A percentile compares a stretch with the other conserved stretches of the same genome.
These are phyloP conservation scores for Pyronema omphalodes DNA, from an alignment of 495 filamentous ascomycete genomes.

Conservation along the genomic window DNA sequence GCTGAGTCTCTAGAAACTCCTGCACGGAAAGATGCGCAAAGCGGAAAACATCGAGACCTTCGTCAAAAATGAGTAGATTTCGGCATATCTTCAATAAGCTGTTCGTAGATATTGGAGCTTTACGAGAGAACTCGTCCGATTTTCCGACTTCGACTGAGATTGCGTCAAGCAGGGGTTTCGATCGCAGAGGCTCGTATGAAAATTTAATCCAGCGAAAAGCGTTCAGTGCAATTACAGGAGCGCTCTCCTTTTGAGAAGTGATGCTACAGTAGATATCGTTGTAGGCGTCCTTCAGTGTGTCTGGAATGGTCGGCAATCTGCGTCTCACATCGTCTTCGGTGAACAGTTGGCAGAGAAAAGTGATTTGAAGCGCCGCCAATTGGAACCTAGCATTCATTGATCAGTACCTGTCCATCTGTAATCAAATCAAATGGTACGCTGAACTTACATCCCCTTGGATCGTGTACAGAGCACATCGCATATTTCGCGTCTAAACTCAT, in stretches of 20 bases:
- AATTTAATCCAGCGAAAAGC: not conserved
- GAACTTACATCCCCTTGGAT: slow-evolving; percentile 2
- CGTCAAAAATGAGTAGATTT: too few relatives aligned
- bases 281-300: too few relatives aligned
- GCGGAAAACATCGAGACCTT: too few relatives aligned
- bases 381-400: too few relatives aligned
- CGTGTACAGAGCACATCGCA: not conserved
- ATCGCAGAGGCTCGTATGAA: not conserved
- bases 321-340: not conserved
- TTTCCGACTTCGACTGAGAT: not conserved
- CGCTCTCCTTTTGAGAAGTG: too few relatives aligned
- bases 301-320: not conserved
- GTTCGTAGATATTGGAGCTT: too few relatives aligned
- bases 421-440: too few relatives aligned
- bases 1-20: slow-evolving; percentile 7
- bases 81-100: too few relatives aligned
- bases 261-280: too few relatives aligned
- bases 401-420: too few relatives aligned
- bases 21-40: slow-evolving; percentile 21
- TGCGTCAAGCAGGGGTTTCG: not conserved
- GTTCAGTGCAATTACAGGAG: too few relatives aligned
- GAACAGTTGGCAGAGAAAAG: not conserved
- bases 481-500: not conserved
- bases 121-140: too few relatives aligned
- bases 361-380: not conserved